Base-by-base conservation (phyloP, 257 asterid genomes). In the Jacaranda copaia region DNA sequence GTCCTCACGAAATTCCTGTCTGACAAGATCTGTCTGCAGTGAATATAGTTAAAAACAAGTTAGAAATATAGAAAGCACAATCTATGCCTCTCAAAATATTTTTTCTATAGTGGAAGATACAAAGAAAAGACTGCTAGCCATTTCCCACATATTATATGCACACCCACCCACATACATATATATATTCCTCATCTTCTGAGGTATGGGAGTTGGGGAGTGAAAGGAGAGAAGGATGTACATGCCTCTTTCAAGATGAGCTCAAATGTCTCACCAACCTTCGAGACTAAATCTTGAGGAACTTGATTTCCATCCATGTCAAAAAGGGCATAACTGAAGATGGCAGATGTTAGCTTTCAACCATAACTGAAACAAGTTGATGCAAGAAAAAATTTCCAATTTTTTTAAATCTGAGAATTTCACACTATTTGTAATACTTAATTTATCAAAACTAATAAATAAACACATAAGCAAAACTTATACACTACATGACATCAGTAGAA, bases 231-330 rank as follows among this genome's bases (percentile, higher is more conserved):
- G 20, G 76, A 16, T 55, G 38, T 51, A 63, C 81, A 11, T 87
- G 68, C 95, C 92, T 91, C 95, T 80, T 89, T 83, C 85, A 91
- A 81, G 76, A 91, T 85, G 84, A 69, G 68, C 82, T 91, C 93
- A 80, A 91, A 91, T 80, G 86, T 81, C 79, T 80, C 81, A 8
- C 97, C 97, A 64, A 89, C 86, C 76, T 86, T 85, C 9, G 93
- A 39, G 70, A 91, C 97, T 49, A 91, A 77, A 4, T 86, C 95
- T 78, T 88, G 97, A 56, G 92, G 85, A 81, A 91, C 93, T 86
- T 91, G 89, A 72, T 88, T 88, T 25, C 97, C 95, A 14, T 91
- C 92, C 87, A 79, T 87, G 75, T 89, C 97, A 78, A 81, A 91
- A 73, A 91, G 93, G 13, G 93, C 95, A 69, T 91, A 91, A 80